Evolutionary conservation across 768 basidiomycete genomes (phyloP), one percentile per base, ranked within the genome.

Genomic region (Panaeolus cyanescens): DNA sequence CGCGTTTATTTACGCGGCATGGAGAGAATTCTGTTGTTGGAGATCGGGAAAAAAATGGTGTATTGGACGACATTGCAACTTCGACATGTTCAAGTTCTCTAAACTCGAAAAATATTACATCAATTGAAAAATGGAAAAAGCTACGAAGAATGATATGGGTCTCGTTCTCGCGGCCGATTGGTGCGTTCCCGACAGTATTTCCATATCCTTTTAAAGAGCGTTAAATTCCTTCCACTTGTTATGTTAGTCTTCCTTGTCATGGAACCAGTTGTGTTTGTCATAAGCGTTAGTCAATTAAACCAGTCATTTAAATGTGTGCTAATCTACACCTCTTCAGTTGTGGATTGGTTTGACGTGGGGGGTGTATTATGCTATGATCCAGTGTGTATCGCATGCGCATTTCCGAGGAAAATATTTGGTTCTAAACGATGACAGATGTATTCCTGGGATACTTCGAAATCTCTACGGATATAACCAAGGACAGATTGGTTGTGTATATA

Each of bases 321-420:
- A 32, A 20, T 56, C 17, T 5, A 32, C 6, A 39, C 7, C 20
- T 17, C 42, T 53, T 12, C 68, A 89, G 86, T 64, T 87, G 15
- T 88, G 85, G 87, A 73, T 85, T 17, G 85, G 85, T 58, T 85
- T 92, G 59, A 80, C 82, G 0, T 93, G 91, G 90, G 90, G 91
- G 0, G 83, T 91, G 6, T 72, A 89, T 32, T 93, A 84, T 66
- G 85, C 84, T 28, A 65, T 50, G 57, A 62, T 62, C 83, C 85
- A 40, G 73, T 86, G 30, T 82, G 85, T 40, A 40, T 80, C 84
- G 4, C 59, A 54, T 67, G 80, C 84, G 4, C 59, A 54, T 67
- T 64, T 15, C 15, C 32, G 50, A 13, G 12, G 64, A 33, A 10
- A 30, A 6, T 2, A 13, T 20, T 12, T 25, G 60, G 22, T 15